These are phyloP conservation scores for Fremontodendron californicum DNA, from an alignment of 345 rosid species.

Conservation along the genomic window DNA sequence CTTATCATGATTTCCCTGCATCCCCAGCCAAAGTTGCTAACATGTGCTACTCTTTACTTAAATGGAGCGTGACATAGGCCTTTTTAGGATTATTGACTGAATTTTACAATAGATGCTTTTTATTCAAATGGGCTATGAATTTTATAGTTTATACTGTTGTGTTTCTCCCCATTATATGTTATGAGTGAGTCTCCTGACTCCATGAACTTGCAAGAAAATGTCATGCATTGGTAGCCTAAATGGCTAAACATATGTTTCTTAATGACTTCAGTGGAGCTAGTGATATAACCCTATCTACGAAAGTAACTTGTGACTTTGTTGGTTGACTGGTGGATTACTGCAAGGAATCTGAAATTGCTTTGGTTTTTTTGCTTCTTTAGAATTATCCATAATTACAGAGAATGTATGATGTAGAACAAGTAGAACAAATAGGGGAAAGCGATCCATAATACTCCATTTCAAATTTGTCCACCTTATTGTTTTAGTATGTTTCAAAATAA, in stretches of 20 bases:
- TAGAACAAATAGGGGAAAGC: neutral
- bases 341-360: neutral
- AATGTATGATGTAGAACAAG: neutral
- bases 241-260: neutral
- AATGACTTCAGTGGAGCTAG: neutral
- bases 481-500: neutral
- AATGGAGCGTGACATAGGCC: neutral
- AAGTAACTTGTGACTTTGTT: neutral
- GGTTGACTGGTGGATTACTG: neutral
- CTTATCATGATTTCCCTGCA: neutral
- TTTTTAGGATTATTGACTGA: neutral
- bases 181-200: neutral
- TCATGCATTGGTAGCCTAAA: neutral
- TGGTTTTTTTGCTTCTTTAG: neutral
- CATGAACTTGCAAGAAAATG: neutral
- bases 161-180: neutral
- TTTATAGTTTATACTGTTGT: neutral
- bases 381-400: neutral
- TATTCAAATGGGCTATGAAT: neutral
- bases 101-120: neutral
- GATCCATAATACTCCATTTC: neutral
- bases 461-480: neutral
- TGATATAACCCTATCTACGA: neutral
- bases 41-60: neutral
- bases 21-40: neutral